These are phyloP conservation scores for Furcasterigmium sp. DNA, from an alignment of 2,329 filamentous ascomycete genomes.

Conservation along the genomic window DNA sequence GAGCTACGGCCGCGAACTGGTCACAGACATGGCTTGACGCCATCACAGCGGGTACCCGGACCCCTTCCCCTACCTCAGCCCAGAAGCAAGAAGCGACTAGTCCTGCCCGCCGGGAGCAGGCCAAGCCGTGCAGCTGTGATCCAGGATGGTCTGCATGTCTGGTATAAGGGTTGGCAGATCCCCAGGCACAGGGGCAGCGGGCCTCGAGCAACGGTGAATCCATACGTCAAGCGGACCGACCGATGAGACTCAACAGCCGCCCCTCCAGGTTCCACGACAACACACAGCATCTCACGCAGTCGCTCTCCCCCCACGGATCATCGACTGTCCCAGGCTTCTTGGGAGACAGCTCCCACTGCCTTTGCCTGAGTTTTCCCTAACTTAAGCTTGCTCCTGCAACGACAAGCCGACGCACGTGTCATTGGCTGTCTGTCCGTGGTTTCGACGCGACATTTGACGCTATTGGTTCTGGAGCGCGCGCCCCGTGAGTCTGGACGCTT, in stretches of 20 bases:
- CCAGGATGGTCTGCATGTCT: background rate
- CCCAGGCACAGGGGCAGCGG: background rate
- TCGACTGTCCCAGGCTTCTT: too few relatives aligned
- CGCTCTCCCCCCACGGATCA: too few relatives aligned
- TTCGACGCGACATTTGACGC: background rate
- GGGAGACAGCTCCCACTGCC: too few relatives aligned
- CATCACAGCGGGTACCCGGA: constrained; percentile 1
- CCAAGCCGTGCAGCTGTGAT: background rate
- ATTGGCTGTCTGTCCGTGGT: background rate
- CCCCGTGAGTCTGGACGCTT: background rate
- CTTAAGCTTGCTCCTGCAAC: background rate
- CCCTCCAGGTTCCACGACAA: too few relatives aligned
- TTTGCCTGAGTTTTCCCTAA: too few relatives aligned
- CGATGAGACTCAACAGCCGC: too few relatives aligned
- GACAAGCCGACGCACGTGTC: background rate
- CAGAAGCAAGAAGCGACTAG: background rate
- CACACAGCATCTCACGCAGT: too few relatives aligned
- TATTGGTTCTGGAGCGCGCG: background rate
- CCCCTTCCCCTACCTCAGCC: background rate
- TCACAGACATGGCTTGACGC: constrained; percentile 1
- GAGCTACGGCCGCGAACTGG: too few relatives aligned
- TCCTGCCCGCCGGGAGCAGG: constrained; percentile 1
- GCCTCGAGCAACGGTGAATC: too few relatives aligned
- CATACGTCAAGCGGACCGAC: too few relatives aligned
- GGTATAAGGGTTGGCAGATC: background rate